Base-by-base conservation (phyloP, 2,329 filamentous ascomycete genomes). In the Penicillium sp. region DNA sequence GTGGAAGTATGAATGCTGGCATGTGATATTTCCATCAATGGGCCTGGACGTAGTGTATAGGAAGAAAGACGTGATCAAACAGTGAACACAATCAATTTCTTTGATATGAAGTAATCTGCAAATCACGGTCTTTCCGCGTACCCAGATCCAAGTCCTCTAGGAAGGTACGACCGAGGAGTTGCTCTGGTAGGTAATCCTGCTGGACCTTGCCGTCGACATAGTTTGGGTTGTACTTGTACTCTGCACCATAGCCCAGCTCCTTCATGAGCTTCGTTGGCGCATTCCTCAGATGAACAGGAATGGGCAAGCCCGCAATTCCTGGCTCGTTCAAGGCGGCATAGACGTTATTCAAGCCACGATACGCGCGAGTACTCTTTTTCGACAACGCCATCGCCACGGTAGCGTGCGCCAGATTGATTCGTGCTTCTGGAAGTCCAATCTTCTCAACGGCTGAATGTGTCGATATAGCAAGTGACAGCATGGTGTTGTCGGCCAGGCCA, bases 161-260 rank as follows among this genome's bases (percentile, higher is more conserved):
- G 69, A 97, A 97, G 21, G 68, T 79, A 47, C 89, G 81, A 0
- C 87, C 91, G 36, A 79, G 72, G 8, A 99, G 74, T 54, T 84
- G 83, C 11, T 91, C 87, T 0, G 94, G 94, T n/a, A 99, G 75
- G 74, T 97, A 99, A 25, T 92, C 89, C 77, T 99, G 94, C 61
- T 80, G 83, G 0, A 97, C 93, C 65, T 79, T 84, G 0, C 94
- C 94, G 59, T 92, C 86, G 50, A 84, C 76, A 69, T 93, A 99
- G 65, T 96, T 90, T 0, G 94, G 94, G 65, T 96, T 96, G 70
- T 99, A 97, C 75, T 97, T 97, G 75, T 99, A 99, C 71, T 92
- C 90, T 49, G 86, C 87, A 0, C 92, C 92, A 69, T 92, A 96
- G 0, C 91, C 93, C 64, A 97, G 78, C 65, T 97, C 93, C 67